Conservation (phyloP, 2,329 filamentous ascomycete genomes). For the Xylaria sp. region DNA sequence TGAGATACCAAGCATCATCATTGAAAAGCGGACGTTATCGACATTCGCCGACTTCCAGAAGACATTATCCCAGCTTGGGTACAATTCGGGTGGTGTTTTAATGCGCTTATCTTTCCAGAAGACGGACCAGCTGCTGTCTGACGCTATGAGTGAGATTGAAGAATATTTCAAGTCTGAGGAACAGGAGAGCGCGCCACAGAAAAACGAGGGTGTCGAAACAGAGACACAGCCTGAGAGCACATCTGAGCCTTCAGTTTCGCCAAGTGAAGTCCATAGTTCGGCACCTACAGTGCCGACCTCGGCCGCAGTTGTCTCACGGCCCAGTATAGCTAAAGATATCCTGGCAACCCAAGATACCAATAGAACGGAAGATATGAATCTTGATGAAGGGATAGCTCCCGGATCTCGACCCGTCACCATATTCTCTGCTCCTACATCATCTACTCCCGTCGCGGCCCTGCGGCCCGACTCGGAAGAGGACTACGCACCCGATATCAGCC, state of each 20-base stretch:
- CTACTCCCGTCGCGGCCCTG: conserved; percentile 76
- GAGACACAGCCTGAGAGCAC: conserved; percentile 17
- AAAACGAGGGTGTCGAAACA: background rate
- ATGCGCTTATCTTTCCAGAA: conserved; percentile 77
- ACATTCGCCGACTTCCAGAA: conserved; percentile 86
- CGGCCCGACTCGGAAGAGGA: conserved; percentile 72
- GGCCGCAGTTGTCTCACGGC: background rate
- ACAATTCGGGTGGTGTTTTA: conserved; percentile 81
- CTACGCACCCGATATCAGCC: conserved; percentile 76
- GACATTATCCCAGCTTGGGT: conserved; percentile 83
- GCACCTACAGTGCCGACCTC: conserved; percentile 20
- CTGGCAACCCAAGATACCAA: background rate
- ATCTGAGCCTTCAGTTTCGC: conserved; percentile 22
- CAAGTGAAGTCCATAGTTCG: conserved; percentile 24
- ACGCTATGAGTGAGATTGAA: conserved; percentile 82
- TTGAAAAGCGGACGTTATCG: conserved; percentile 80
- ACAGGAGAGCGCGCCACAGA: conserved; percentile 23
- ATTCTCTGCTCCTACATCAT: conserved; percentile 76
- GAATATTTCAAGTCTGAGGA: conserved; percentile 70
- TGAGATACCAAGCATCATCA: conserved; percentile 81
- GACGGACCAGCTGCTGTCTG: conserved; percentile 79
- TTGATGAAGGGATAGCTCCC: conserved; percentile 30
- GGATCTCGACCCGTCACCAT: conserved; percentile 65
- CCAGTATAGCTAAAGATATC: background rate
- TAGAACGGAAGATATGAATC: conserved; percentile 39